phyloP scores from a whole-genome alignment of 2,329 filamentous ascomycete genomes.

The Xylaria sp. region DNA sequence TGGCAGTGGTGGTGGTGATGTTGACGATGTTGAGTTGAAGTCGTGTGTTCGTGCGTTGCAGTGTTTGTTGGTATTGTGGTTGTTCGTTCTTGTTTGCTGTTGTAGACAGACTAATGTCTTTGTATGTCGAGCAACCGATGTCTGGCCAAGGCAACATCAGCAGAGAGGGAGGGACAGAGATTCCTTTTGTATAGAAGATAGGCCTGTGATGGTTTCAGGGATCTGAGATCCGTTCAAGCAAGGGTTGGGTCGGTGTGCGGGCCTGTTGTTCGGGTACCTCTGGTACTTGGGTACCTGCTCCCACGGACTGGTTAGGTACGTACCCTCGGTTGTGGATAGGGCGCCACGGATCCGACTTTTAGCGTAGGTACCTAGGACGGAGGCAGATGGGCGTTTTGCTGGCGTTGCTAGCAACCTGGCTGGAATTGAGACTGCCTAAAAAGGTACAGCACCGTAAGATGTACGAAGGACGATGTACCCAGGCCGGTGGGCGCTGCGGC shows the following conservation, averaged over 20 bases:
- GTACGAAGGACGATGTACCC: neutral
- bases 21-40: neutral
- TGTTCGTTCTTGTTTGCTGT: conserved; percentile 28
- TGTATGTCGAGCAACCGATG: conserved; percentile 32
- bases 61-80: conserved; percentile 9
- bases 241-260: conserved; percentile 15
- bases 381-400: conserved; percentile 14
- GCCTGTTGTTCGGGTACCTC: conserved; percentile 3
- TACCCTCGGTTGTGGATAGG: conserved; percentile 7
- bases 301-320: neutral
- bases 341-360: conserved; percentile 20
- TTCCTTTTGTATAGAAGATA: conserved; percentile 29
- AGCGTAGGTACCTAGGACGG: neutral
- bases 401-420: conserved; percentile 15
- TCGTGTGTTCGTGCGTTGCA: neutral
- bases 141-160: conserved; percentile 30
- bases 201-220: conserved; percentile 27
- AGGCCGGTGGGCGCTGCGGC: neutral
- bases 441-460: neutral
- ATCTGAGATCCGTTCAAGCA: conserved; percentile 13
- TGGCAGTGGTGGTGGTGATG: neutral
- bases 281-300: conserved; percentile 9
- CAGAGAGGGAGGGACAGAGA: conserved; percentile 23
- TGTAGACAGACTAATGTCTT: conserved; percentile 12
- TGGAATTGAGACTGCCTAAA: conserved; percentile 7